phyloP scores from a whole-genome alignment of 306 rosid genomes.

The Astragalus glycyphyllos region DNA sequence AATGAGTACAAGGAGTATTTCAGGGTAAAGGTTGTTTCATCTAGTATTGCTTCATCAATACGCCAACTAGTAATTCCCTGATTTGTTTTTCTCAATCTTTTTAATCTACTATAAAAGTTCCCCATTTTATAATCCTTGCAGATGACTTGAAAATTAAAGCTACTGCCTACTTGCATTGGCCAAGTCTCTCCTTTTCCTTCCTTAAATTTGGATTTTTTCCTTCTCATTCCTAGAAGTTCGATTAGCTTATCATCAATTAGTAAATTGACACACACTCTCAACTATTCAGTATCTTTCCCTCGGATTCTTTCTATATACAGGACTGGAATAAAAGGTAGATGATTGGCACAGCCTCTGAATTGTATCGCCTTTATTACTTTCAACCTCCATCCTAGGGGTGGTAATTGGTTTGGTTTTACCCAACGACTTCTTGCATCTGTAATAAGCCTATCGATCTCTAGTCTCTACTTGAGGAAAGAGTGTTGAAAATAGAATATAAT shows the following conservation, averaged over 20 bases:
- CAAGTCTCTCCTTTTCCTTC: not conserved
- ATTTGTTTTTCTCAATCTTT: not conserved
- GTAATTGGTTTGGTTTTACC: no score
- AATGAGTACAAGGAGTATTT: not conserved
- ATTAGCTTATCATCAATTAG: not conserved
- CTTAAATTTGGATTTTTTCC: not conserved
- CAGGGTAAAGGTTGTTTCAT: not conserved
- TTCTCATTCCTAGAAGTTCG: not conserved
- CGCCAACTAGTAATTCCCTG: not conserved
- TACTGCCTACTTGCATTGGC: not conserved
- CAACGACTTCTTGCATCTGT: no score
- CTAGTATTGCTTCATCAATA: not conserved
- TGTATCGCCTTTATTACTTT: not conserved
- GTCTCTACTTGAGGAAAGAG: no score
- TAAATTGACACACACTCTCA: not conserved
- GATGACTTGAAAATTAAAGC: not conserved
- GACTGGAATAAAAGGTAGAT: not conserved
- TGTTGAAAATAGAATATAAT: no score
- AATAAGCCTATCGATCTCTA: no score
- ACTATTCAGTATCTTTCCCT: not conserved
- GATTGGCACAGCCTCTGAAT: slow-evolving; percentile 1
- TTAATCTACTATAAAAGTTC: not conserved
- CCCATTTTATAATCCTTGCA: not conserved
- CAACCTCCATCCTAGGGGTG: no score
- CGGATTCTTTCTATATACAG: not conserved